phyloP scores from a whole-genome alignment of 352 stramenopile genomes.

The Blastocystis sp. region DNA sequence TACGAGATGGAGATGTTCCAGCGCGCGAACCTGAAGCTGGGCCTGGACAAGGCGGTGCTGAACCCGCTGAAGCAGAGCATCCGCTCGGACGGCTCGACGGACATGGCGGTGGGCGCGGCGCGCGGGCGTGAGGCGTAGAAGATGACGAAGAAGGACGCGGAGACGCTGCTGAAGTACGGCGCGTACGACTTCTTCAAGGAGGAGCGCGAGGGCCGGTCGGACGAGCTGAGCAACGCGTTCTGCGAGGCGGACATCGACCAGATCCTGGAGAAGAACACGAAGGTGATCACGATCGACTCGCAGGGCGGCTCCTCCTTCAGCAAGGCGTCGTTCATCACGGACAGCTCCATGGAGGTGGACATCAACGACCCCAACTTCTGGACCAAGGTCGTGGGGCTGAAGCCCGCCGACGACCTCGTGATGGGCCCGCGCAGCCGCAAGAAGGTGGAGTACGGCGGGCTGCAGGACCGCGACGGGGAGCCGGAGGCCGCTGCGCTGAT shows the following conservation, averaged over 20 bases:
- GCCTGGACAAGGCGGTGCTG: constrained; percentile 84
- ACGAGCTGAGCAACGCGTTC: constrained; percentile 89
- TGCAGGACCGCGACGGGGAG: constrained; percentile 73
- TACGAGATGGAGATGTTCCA: constrained; percentile 90
- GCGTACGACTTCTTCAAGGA: constrained; percentile 89
- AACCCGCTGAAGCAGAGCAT: constrained; percentile 71
- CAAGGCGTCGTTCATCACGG: constrained; percentile 85
- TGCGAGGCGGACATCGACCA: constrained; percentile 95
- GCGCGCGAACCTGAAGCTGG: constrained; percentile 84
- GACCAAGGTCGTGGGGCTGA: constrained; percentile 85
- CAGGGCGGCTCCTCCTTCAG: constrained; percentile 80
- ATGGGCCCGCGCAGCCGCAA: constrained; percentile 70
- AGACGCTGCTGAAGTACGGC: constrained; percentile 85
- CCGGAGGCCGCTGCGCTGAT: constrained; percentile 76
- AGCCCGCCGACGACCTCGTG: constrained; percentile 76
- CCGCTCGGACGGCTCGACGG: constrained; percentile 73
- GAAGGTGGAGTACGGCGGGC: constrained; percentile 73
- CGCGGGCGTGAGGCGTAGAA: constrained; percentile 68
- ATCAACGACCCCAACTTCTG: constrained; percentile 89
- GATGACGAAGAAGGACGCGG: constrained; percentile 85
- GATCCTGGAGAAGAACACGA: constrained; percentile 83
- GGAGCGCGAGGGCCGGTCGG: constrained; percentile 80
- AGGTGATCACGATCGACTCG: constrained; percentile 68
- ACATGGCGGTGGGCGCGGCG: constrained; percentile 31
- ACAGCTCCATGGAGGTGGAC: constrained; percentile 82